These are phyloP conservation scores for Dothistroma septosporum DNA, from an alignment of 2,329 filamentous ascomycete genomes.

Conservation along the genomic window DNA sequence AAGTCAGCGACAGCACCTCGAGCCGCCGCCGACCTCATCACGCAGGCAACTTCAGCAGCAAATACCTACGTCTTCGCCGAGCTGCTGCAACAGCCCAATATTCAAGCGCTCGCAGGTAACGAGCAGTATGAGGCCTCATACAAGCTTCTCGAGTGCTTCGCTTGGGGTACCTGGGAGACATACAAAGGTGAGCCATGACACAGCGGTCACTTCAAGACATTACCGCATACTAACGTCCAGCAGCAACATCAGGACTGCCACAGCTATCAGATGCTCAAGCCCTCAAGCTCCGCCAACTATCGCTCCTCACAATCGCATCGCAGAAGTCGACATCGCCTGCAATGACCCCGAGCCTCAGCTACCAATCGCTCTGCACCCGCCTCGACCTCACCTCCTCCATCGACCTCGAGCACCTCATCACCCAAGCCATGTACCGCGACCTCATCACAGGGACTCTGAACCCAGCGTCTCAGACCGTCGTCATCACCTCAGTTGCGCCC, in stretches of 20 bases:
- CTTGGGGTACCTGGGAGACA: conserved; percentile 80
- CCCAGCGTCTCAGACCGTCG: conserved; percentile 67
- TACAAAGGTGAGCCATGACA: conserved; percentile 56
- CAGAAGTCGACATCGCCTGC: conserved; percentile 42
- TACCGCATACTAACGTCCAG: conserved; percentile 18
- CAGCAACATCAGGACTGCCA: conserved; percentile 58
- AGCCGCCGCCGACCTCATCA: conserved; percentile 79
- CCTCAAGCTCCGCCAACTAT: conserved; percentile 85
- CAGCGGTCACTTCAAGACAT: not conserved
- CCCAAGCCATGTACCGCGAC: conserved; percentile 79
- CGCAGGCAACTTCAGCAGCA: conserved; percentile 80
- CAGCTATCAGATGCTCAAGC: conserved; percentile 66
- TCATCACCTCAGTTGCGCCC: conserved; percentile 75
- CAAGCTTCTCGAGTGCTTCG: conserved; percentile 78
- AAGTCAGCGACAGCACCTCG: conserved; percentile 80
- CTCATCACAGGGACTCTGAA: conserved; percentile 80
- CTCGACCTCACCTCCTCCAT: conserved; percentile 64
- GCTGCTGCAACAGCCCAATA: conserved; percentile 74
- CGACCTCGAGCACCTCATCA: conserved; percentile 80
- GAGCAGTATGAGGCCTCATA: conserved; percentile 62
- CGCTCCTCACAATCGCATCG: conserved; percentile 74
- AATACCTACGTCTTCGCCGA: conserved; percentile 93
- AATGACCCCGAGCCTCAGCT: conserved; percentile 59
- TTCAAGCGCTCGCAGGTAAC: conserved; percentile 66
- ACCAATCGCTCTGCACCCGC: conserved; percentile 61